Evolutionary conservation across 169 alveolate genomes (phyloP), one percentile per base, ranked within the genome.

Genomic region (Plasmodium sp.): DNA sequence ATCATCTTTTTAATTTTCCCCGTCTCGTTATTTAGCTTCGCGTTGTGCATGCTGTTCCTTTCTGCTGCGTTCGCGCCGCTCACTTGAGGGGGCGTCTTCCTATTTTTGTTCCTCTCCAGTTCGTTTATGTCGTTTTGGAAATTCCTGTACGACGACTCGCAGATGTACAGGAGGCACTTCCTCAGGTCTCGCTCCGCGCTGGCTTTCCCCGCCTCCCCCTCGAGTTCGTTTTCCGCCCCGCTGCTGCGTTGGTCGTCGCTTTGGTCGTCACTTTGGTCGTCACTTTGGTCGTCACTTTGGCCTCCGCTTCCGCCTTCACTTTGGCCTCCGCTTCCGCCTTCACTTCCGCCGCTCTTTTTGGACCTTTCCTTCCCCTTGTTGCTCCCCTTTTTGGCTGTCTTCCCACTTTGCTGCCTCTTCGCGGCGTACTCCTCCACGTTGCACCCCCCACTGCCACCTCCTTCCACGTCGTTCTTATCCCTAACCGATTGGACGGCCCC

Each of bases 1-100:
- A 92, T 92, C 95, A 92, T 82, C 54, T 67, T 81, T 82, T 92
- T 92, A n/a, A 92, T 92, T 77, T 81, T 82, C n/a, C 74, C 62
- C 54, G 41, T 83, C 48, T 92, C 95, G 14, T n/a, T 31, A 22
- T 9, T 83, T 3, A 73, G 92, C 73, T 82, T 92, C 33, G 31
- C 56, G 36, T 39, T 81, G 16, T 72, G 72, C 27, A 34, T 48
- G 56, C 81, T 73, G 62, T 81, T 81, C n/a, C 41, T 82, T 33
- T 81, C 86, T 58, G 41, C 5, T 12, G 51, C 51, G 18, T 14
- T 62, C 16, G 9, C 6, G 33, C 45, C 18, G 18, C 34, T 80
- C 2, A 22, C 18, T 6, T 31, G 74, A n/a, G 33, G 43, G 22
- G 39, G 27, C 12, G 18, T 16, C 77, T 92, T 92, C 33, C 67